Evolutionary conservation across 306 rosid genomes (phyloP).

Genomic region (Erythrophleum fordii): DNA sequence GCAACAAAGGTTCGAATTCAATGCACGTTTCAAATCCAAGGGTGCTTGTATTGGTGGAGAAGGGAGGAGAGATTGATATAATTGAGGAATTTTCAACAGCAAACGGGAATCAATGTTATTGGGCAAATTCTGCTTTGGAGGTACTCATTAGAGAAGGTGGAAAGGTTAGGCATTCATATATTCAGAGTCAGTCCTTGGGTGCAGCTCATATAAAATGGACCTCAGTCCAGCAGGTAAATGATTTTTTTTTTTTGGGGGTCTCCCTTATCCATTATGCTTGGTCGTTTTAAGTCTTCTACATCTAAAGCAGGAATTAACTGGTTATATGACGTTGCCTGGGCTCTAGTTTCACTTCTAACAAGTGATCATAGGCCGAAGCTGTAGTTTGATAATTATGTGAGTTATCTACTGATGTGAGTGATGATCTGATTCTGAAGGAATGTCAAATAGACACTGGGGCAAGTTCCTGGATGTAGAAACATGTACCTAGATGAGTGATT

Average conservation of each 20-base stretch:
- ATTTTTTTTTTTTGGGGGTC: neutral
- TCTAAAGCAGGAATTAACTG: neutral
- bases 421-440: neutral
- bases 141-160: constrained; percentile 72
- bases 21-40: constrained; percentile 85
- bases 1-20: constrained; percentile 44
- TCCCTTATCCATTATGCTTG: neutral
- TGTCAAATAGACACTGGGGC: no score
- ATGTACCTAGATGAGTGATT: no score
- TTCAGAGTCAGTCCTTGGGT: constrained; percentile 75
- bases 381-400: neutral
- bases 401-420: neutral
- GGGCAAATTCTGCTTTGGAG: constrained; percentile 86
- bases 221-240: constrained; percentile 73
- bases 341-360: neutral
- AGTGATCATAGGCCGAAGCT: neutral
- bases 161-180: constrained; percentile 82
- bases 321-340: neutral
- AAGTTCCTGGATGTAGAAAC: no score
- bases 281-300: neutral
- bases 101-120: constrained; percentile 53
- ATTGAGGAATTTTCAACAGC: constrained; percentile 70
- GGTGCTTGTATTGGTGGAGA: constrained; percentile 80
- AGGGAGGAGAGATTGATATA: constrained; percentile 71
- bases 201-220: constrained; percentile 97